These are phyloP conservation scores for Blastobotrys proliferans DNA, from an alignment of 1,139 yeast species.

Conservation along the genomic window DNA sequence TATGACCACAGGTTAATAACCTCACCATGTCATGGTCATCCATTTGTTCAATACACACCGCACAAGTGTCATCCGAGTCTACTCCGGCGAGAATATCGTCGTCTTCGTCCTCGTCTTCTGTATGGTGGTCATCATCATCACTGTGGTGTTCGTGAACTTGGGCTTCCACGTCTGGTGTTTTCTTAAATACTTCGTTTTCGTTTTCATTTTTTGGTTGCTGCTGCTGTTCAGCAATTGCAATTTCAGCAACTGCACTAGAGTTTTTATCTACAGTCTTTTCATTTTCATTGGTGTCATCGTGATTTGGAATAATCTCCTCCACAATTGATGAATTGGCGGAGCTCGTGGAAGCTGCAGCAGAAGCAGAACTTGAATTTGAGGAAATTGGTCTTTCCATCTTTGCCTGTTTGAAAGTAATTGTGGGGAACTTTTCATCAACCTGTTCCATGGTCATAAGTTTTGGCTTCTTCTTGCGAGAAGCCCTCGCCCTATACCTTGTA, in stretches of 20 bases:
- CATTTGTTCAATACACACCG: conserved; percentile 68
- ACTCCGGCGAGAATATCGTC: conserved; percentile 17
- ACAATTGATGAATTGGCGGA: background rate
- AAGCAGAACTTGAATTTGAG: background rate
- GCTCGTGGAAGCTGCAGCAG: background rate
- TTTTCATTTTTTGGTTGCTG: background rate
- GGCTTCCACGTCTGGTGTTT: conserved; percentile 11
- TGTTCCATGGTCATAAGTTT: conserved; percentile 51
- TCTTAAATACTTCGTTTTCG: background rate
- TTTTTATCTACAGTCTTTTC: background rate
- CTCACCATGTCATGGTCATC: conserved; percentile 63
- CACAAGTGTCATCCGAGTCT: conserved; percentile 55
- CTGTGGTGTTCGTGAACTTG: conserved; percentile 3
- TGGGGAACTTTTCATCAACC: conserved; percentile 64
- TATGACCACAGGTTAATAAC: conserved; percentile 78
- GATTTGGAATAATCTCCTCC: background rate
- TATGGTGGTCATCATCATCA: background rate
- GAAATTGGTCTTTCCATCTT: conserved; percentile 13
- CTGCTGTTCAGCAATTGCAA: conserved; percentile 6
- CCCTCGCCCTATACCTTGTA: conserved; percentile 18
- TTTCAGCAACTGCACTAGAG: conserved; percentile 5
- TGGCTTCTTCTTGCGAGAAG: conserved; percentile 29
- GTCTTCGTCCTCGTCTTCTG: conserved; percentile 11
- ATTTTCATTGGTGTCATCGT: background rate
- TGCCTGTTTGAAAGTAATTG: conserved; percentile 50